Base-by-base conservation (phyloP, 148 eudicot species). In the Polygonum maritimum region DNA sequence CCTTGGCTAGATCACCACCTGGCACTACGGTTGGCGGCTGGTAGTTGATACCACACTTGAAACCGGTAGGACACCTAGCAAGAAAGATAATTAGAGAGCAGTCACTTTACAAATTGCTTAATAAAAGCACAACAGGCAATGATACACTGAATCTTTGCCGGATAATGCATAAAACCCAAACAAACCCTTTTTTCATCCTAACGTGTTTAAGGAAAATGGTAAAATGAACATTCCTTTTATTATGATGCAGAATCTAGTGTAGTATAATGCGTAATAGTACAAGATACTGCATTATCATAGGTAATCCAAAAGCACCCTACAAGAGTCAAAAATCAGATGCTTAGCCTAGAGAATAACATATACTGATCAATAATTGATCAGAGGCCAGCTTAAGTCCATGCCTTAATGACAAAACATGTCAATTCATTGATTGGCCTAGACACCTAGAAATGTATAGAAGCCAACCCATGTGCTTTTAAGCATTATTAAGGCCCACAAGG, bases 1-100 rank as follows among this genome's bases (percentile, higher is more conserved):
- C 75, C 54, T 72, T 72, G 31, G 75, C 75, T 1, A 72, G 75
- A 44, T 72, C 75, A 9, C 75, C 75, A 44, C 75, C 75, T 3
- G 75, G 75, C 15, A 72, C 75, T 9, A 72, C 75, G 0, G 75
- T 72, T 72, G 75, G 75, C 45, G 75, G 75, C 54, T 72, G 75
- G 54, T 72, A 72, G 75, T 72, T 72, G 33, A 72, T 72, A 72
- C 75, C 75, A 16, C 75, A 72, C 75, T 72, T 72, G 75, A 72
- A 72, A n/a, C 75, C 75, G 18, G 75, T 72, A 72, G 75, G 75
- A 14, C 75, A 72, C 75, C 75, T 72, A 6, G 35, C 16, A 67
- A 67, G 19, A 67, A 67, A 10, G 26, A 33, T 67, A 36, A 57
- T 57, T 6, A 21, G 2, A 38, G 36, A 4, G 19, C 19, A 3